phyloP scores from a whole-genome alignment of 805 yeast genomes.

The Starmerella cellae region DNA sequence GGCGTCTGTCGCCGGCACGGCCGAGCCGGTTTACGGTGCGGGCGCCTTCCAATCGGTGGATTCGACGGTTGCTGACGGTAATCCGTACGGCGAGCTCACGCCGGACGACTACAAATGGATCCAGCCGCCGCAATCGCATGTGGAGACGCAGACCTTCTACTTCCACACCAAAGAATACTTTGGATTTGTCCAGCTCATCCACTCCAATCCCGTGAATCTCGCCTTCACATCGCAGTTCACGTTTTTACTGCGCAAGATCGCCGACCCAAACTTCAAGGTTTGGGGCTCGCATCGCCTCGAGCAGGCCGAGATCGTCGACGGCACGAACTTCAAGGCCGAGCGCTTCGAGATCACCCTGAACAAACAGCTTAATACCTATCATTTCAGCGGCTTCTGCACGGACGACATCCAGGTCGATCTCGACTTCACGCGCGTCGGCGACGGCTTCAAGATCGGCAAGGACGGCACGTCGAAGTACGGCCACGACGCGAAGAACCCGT shows the following conservation, averaged over 20 bases:
- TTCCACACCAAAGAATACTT: constrained; percentile 48
- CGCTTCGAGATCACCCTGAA: constrained; percentile 49
- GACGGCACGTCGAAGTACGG: constrained; percentile 84
- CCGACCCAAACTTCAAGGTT: constrained; percentile 39
- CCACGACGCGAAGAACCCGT: constrained; percentile 66
- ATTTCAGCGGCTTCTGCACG: constrained; percentile 48
- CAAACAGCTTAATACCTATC: constrained; percentile 40
- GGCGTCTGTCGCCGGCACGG: constrained; percentile 90
- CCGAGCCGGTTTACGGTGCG: constrained; percentile 92
- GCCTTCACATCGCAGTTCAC: constrained; percentile 83
- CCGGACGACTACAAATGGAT: constrained; percentile 64
- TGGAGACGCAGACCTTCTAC: constrained; percentile 90
- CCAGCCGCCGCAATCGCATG: constrained; percentile 69
- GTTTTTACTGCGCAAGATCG: constrained; percentile 53
- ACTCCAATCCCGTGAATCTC: constrained; percentile 78
- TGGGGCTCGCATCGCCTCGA: constrained; percentile 92
- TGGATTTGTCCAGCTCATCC: constrained; percentile 91
- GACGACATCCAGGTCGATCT: constrained; percentile 61
- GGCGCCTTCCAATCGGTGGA: constrained; percentile 83
- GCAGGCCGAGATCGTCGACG: constrained; percentile 57
- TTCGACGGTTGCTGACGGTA: constrained; percentile 40
- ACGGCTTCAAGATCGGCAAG: constrained; percentile 80
- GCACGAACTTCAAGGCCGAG: constrained; percentile 58
- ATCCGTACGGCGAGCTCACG: constrained; percentile 47
- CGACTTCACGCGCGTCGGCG: constrained; percentile 39